Base-by-base conservation (phyloP, 2,329 filamentous ascomycete species). In the Lasiodiplodia hormozganensis region DNA sequence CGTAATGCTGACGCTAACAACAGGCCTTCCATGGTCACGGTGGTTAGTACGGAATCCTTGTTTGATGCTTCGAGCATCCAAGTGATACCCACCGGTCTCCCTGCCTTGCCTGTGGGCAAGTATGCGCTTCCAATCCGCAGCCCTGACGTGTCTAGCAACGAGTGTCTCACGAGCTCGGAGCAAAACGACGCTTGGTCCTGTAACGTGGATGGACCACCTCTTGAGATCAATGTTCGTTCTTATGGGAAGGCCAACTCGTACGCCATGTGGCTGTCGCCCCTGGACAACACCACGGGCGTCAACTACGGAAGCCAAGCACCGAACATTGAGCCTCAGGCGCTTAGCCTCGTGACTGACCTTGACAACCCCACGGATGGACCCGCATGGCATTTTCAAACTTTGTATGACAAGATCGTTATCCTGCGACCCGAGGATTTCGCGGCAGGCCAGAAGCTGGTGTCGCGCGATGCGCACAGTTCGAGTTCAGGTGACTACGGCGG, bases 371-470 rank as follows among this genome's bases (percentile, higher is more conserved):
- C 78, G 16, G 82, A 85, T 70, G 90, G 89, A 2, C 88, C 89
- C 16, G 89, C 89, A 6, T 87, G 85, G 74, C 89, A 89, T 72
- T 91, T 91, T 74, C 84, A 86, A 70, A 78, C 86, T 28, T 76
- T 81, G 16, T 90, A 91, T 73, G 85, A 91, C 75, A 92, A 92
- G 74, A 73, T 91, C 47, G 87, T 91, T 4, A 83, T 91, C 51
- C 71, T 88, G 3, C 76, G 77, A 4, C 76, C 79, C 25, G 74
- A 78, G 23, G 77, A 81, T 28, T 78, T 82, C 68, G 70, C 71
- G 40, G 73, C 74, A 38, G 76, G 75, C 18, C 71, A 71, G 23
- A 69, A 66, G 10, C 70, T 72, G 8, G 43, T 21, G 62, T 56
- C 58, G 23, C 58, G 67, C 18, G 18, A 62, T 8, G 66, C 69